Conservation (phyloP, 1,139 yeast genomes). For the Spathaspora sp. region DNA sequence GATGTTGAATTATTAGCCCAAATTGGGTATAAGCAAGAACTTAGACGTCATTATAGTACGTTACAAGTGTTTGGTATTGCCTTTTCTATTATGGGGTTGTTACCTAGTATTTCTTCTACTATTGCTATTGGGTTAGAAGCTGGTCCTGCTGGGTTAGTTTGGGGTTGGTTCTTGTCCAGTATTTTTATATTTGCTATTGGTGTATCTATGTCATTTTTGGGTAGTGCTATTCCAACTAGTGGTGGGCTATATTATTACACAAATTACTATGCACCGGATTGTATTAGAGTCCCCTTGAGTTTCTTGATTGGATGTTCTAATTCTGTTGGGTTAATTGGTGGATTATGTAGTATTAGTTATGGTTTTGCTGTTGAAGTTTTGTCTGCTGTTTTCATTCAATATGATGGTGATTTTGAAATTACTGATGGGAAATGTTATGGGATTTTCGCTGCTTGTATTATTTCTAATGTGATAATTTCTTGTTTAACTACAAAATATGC, state of each 20-base stretch:
- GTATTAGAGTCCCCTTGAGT: slow-evolving; percentile 33
- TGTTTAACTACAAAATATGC: slow-evolving; percentile 41
- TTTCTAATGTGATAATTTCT: slow-evolving; percentile 29
- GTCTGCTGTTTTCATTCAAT: slow-evolving; percentile 32
- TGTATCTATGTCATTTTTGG: slow-evolving; percentile 61
- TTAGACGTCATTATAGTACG: slow-evolving; percentile 46
- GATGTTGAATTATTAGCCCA: slow-evolving; percentile 53
- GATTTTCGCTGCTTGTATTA: slow-evolving; percentile 34
- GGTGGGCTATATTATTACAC: slow-evolving; percentile 70
- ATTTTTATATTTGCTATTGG: slow-evolving; percentile 59
- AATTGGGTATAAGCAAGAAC: slow-evolving; percentile 54
- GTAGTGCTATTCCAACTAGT: slow-evolving; percentile 69
- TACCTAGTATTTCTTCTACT: slow-evolving; percentile 46
- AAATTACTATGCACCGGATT: slow-evolving; percentile 35
- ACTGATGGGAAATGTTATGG: slow-evolving; percentile 36
- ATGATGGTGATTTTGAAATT: slow-evolving; percentile 31
- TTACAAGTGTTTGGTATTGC: slow-evolving; percentile 55
- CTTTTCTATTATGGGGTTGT: slow-evolving; percentile 52
- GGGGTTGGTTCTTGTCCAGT: slow-evolving; percentile 74
- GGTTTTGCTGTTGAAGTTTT: slow-evolving; percentile 39
- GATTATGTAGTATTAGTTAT: slow-evolving; percentile 38
- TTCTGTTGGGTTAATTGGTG: slow-evolving; percentile 36
- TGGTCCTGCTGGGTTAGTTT: slow-evolving; percentile 50
- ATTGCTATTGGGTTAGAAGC: slow-evolving; percentile 37
- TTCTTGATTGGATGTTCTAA: slow-evolving; percentile 48